Percentiles rank a stretch among this genome's conserved stretches.
Conservation (phyloP, 441 rosid genomes). For the Biscutella laevigata region DNA sequence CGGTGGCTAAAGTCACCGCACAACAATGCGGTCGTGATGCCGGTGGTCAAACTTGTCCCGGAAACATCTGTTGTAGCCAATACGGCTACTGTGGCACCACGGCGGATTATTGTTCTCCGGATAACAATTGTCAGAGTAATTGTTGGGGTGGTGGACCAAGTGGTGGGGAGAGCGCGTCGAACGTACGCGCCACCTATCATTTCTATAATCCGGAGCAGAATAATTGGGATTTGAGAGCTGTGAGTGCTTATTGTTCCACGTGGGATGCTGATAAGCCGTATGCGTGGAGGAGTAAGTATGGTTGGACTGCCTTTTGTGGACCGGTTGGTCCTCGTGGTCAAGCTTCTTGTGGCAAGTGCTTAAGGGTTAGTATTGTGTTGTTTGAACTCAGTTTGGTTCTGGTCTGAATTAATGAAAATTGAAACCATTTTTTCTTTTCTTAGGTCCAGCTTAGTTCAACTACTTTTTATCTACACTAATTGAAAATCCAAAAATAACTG, state of each 20-base stretch:
- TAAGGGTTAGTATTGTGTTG: constrained; percentile 26
- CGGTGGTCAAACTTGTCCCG: constrained; percentile 35
- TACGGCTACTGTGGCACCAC: constrained; percentile 43
- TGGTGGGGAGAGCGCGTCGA: constrained; percentile 28
- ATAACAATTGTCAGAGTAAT: constrained; percentile 34
- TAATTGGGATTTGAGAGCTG: constrained; percentile 34
- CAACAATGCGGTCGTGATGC: constrained; percentile 45
- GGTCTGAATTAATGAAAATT: no score
- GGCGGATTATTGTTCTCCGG: constrained; percentile 38
- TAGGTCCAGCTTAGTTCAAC: no score
- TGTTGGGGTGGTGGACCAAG: constrained; percentile 22
- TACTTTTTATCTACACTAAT: no score
- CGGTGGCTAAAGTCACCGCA: constrained; percentile 20
- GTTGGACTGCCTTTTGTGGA: constrained; percentile 56
- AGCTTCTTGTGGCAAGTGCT: constrained; percentile 53
- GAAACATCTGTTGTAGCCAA: constrained; percentile 44
- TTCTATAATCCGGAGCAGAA: constrained; percentile 34
- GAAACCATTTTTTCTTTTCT: no score
- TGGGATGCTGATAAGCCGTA: constrained; percentile 52
- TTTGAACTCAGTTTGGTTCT: background rate
- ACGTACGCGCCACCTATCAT: constrained; percentile 46
- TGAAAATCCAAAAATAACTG: no score
- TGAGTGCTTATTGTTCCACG: constrained; percentile 39
- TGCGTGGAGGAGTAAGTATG: constrained; percentile 40
- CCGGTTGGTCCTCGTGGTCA: constrained; percentile 41